Evolutionary conservation across 2,329 filamentous ascomycete species (phyloP), one percentile per base, ranked within the genome.

Genomic region (Cryphonectria radicalis): DNA sequence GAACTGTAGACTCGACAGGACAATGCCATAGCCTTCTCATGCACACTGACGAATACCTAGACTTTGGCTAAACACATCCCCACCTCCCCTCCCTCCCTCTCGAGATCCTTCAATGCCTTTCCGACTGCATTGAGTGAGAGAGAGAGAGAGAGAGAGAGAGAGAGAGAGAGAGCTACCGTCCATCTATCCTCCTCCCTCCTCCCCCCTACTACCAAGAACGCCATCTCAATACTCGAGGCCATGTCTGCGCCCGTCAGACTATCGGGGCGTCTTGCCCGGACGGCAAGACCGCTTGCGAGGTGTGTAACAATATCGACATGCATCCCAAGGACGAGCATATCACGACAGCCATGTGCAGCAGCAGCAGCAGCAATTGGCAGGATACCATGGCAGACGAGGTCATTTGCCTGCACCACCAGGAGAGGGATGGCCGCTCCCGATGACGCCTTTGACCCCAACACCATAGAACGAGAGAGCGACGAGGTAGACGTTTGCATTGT

Each of bases 401-500:
- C 69, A 46, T 77, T 78, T 59, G 76, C 76, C 1, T 57, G 46
- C n/a, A 80, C 78, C 42, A 74, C 70, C 40, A 72, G 76, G 22
- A 76, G 76, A 50, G 74, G 66, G 32, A 73, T 78, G 63, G 79
- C 77, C 65, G 79, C 77, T 64, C 79, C 74, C 37, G 84, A 89
- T 70, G 88, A 89, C 50, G 78, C 84, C 70, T 93, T 93, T 76
- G 91, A 94, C 78, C 91, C 91, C 11, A 82, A 84, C 35, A 82
- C 81, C 69, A 85, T 95, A 71, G 95, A 98, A 75, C 91, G 96
- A 75, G 96, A 98, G 81, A 92, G 90, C 68, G 96, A 99, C 78
- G 85, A 96, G 82, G 96, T 99, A 42, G 96, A 99, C 82, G 95
- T 99, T 42, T 97, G 94, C 82, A 98, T 99, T 78, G 90, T 99